phyloP scores from a whole-genome alignment of 2,329 filamentous ascomycete species.

The Pyrenophora graminea region DNA sequence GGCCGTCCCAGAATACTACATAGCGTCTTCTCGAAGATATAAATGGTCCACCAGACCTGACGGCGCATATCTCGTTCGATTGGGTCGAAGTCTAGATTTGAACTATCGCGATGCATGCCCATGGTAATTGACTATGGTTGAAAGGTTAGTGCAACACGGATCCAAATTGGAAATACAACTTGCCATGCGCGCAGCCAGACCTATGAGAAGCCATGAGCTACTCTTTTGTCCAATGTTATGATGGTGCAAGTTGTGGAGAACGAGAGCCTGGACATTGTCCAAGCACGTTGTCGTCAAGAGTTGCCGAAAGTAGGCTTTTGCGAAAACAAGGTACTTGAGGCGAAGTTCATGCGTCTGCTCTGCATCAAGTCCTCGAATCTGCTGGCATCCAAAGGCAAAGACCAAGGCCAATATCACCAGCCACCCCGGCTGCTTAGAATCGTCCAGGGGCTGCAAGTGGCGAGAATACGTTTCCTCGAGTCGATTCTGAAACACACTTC shows the following conservation, averaged over 20 bases:
- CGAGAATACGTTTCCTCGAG: conserved; percentile 47
- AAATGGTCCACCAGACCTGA: conserved; percentile 35
- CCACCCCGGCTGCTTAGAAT: conserved; percentile 49
- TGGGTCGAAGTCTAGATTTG: conserved; percentile 46
- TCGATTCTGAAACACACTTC: conserved; percentile 46
- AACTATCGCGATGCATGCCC: conserved; percentile 51
- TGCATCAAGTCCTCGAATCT: conserved; percentile 40
- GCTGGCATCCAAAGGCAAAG: conserved; percentile 49
- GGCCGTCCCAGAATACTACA: conserved; percentile 34
- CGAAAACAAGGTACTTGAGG: conserved; percentile 32
- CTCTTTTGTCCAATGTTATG: conserved; percentile 51
- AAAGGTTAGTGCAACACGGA: not conserved
- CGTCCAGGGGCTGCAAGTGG: conserved; percentile 20
- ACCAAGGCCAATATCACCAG: conserved; percentile 50
- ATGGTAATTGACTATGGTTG: conserved; percentile 46
- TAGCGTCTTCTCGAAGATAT: conserved; percentile 32
- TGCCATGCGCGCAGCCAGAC: conserved; percentile 48
- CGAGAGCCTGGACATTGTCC: conserved; percentile 50
- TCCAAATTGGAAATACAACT: not conserved
- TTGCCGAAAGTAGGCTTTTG: conserved; percentile 43
- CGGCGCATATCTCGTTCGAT: conserved; percentile 33
- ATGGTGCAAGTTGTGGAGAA: conserved; percentile 50
- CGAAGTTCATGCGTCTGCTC: conserved; percentile 24
- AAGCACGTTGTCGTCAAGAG: conserved; percentile 47
- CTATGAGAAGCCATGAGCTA: conserved; percentile 49